Conservation (phyloP, 495 filamentous ascomycete genomes). For the Neurospora sp. region DNA sequence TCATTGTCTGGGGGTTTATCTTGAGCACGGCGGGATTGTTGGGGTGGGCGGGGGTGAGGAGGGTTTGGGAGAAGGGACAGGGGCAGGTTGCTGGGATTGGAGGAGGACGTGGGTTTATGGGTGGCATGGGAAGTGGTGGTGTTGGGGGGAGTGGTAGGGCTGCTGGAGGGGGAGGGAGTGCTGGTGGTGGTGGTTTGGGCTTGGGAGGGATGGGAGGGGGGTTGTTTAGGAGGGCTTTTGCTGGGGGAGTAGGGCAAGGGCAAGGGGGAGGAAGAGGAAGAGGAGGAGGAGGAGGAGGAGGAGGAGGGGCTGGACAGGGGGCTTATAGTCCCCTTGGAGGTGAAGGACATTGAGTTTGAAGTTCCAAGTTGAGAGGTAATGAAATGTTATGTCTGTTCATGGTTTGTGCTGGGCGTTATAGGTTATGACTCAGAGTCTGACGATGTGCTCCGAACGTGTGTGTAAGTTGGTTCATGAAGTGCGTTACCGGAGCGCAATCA, state of each 20-base stretch:
- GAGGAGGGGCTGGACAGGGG: neutral
- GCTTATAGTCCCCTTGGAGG: constrained; percentile 14
- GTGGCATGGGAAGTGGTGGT: neutral
- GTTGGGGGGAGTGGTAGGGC: neutral
- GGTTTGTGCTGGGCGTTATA: neutral
- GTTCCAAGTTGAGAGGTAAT: neutral
- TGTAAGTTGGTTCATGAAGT: neutral
- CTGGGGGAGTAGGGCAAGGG: neutral
- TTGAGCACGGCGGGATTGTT: constrained; percentile 74
- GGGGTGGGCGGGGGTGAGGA: constrained; percentile 60
- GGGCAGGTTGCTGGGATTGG: neutral
- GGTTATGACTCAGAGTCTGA: neutral
- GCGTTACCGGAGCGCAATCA: neutral
- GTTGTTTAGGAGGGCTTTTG: neutral
- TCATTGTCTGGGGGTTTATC: constrained; percentile 90
- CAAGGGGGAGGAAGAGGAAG: neutral
- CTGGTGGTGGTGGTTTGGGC: neutral
- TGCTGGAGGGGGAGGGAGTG: too few species aligned
- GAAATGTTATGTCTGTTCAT: neutral
- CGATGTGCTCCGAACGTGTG: neutral
- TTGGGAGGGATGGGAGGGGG: neutral
- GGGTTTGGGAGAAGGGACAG: constrained; percentile 44
- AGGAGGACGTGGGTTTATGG: neutral
- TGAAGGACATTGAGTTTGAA: neutral
- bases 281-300: neutral